Base-by-base conservation (phyloP, 2,329 filamentous ascomycete genomes). In the Scedosporium apiospermum region DNA sequence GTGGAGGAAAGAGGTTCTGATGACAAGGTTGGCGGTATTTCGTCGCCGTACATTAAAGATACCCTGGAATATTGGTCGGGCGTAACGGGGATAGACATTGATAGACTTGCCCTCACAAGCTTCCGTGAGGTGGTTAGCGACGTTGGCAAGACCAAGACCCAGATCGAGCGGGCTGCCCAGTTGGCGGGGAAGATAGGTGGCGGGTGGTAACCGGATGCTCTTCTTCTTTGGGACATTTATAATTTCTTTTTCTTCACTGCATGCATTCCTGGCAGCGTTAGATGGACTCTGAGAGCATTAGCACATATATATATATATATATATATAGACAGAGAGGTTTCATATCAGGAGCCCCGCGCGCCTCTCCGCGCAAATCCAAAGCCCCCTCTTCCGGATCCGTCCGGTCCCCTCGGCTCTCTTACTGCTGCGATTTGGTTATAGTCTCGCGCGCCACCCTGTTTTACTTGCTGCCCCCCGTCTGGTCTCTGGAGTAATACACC, bases 101-200 rank as follows among this genome's bases (percentile, higher is more conserved):
- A 87, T 65, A 90, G 82, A 71, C 78, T 99, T 70, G 85, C 87
- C 63, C 90, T 88, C 73, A 99, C 95, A 63, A 96, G 86, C 60
- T 99, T 91, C 77, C 86, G 95, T 65, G 88, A 93, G 75, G 93
- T 99, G 23, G 88, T 97, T 69, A 97, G 93, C 76, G 91, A 98
- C 72, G 91, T 99, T 53, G 95, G 95, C 60, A 96, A 95, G 77
- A 81, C 84, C 66, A 77, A 82, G 72, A 79, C 81, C 64, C 89
- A 92, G 71, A 88, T 90, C 53, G 89, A 96, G 71, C 85, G 88
- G 64, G 93, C 96, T 49, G 89, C 92, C 64, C 91, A 95, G 71
- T 80, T 99, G 70, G 93, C 93, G 57, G 88, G 91, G 63, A 95
- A 92, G 75, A 90, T 93, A 68, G 95, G 93, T 61, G 95, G 95